Base-by-base conservation (phyloP, 2,329 filamentous ascomycete genomes). In the Furcasterigmium sp. region DNA sequence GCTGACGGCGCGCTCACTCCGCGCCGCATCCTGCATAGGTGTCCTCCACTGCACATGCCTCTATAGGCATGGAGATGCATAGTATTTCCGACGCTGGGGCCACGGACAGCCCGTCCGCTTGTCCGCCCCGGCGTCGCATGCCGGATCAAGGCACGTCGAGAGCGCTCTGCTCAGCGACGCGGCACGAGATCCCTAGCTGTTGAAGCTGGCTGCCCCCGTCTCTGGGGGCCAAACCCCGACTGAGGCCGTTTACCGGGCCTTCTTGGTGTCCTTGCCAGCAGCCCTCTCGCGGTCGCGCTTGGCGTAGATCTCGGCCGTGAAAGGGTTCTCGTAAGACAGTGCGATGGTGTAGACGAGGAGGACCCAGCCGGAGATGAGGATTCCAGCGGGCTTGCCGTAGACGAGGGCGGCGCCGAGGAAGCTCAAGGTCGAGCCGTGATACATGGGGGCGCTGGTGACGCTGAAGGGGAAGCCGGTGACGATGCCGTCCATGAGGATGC, bases 391-490 rank as follows among this genome's bases (percentile, higher is more conserved):
- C 69, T 90, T 93, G 43, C 87, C 90, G 57, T 83, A 89, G 61
- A 88, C 80, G 45, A 98, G 68, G 5, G 91, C 88, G 3, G 85
- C 87, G 19, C 88, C 93, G 45, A 97, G 68, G 68, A 98, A 98
- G 68, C 85, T 91, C 76, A 95, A 76, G 19, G 91, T 93, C 49
- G 84, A 89, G 46, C 93, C 93, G 70, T 90, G 87, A 73, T 98
- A 98, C 93, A 98, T 98, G 49, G 93, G 93, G 41, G 89, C 85
- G 52, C 82, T 80, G 43, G 85, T 91, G 48, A 97, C 77, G 65
- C 87, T 97, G 76, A 98, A 98, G 3, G 93, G 93, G 62, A 98
- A 98, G 13, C 87, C 85, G 11, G 90, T 95, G 41, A 98, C 91
- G 57, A 91, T 91, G 53, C 85, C 72, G 61, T 97, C 91, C 90